Evolutionary conservation across 345 rosid species (phyloP).

Genomic region (Punica granatum): DNA sequence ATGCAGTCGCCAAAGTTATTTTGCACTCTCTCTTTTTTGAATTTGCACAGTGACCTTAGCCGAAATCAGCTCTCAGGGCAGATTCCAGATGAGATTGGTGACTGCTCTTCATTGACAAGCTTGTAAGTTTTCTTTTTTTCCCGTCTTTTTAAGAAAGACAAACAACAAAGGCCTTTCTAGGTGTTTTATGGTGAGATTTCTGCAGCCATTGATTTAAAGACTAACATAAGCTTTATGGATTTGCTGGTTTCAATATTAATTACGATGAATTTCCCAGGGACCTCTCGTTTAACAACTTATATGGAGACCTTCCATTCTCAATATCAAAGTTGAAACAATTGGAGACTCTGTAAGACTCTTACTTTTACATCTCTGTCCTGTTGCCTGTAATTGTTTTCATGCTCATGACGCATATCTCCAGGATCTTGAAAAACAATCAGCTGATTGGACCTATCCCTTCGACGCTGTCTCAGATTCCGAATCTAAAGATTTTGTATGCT

Average conservation of each 20-base stretch:
- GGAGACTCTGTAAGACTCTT: conserved; percentile 57
- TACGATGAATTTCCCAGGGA: conserved; percentile 41
- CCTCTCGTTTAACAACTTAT: conserved; percentile 68
- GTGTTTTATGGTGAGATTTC: not conserved
- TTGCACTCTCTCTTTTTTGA: conserved; percentile 1
- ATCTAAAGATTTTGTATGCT: conserved; percentile 74
- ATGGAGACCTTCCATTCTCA: conserved; percentile 93
- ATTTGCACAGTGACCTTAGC: conserved; percentile 51
- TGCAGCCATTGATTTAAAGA: not conserved
- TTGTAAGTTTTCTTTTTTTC: conserved; percentile 43
- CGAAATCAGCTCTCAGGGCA: conserved; percentile 82
- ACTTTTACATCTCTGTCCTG: conserved; percentile 1
- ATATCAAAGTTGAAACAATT: conserved; percentile 81
- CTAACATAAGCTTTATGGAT: not conserved
- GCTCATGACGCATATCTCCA: conserved; percentile 16
- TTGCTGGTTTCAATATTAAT: not conserved
- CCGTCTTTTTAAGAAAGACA: not conserved
- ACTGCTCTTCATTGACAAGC: conserved; percentile 63
- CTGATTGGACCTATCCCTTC: conserved; percentile 89
- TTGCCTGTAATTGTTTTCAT: not conserved
- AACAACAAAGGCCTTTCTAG: not conserved
- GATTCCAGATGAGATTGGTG: conserved; percentile 97
- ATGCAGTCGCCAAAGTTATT: not conserved
- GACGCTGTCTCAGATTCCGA: conserved; percentile 88
- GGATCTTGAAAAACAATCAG: conserved; percentile 77